Evolutionary conservation across 352 stramenopile species (phyloP), one percentile per base, ranked within the genome.

Genomic region (Phytopythium ostracodes): DNA sequence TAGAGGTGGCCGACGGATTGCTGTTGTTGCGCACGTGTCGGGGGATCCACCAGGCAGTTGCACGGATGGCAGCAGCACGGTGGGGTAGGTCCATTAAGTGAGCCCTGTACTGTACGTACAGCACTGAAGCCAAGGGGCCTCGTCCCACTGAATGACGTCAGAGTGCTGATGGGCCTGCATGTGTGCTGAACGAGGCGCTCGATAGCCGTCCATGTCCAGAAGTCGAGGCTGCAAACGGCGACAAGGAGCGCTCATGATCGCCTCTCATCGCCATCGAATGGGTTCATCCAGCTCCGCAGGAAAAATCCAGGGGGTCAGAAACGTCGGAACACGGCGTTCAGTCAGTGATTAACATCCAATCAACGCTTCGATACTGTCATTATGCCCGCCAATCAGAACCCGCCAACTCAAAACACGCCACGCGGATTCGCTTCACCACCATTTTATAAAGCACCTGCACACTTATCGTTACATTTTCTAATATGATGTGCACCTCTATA

Each of bases 321-420:
- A 22, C 17, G 40, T n/a, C 7, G 33, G 33, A 38, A 11, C 33
- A 38, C 10, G 33, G 33, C 10, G 33, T 38, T 38, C 33, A 38
- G 33, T 36, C 33, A 38, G 3, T 20, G 46, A 35, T 5, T 53
- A n/a, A 3, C 46, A 17, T 7, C 49, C 25, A 55, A 55, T 56
- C 29, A 56, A 4, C 6, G 18, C 29, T 18, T 20, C 2, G 17
- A 24, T 1, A 44, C 12, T 2, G 49, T 22, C 31, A n/a, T 2
- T 35, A 18, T 75, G 76, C 75, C 59, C 38, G 31, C 79, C 79
- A 89, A 89, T 87, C 64, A 71, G 8, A 50, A 46, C 17, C 4
- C 84, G 79, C 65, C 79, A 89, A 63, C 58, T 77, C 79, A 81
- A 81, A 71, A 66, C 49, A 62, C 64, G 42, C 18, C 31, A 36